phyloP scores from a whole-genome alignment of 257 asterid genomes.

The Catharanthus roseus region DNA sequence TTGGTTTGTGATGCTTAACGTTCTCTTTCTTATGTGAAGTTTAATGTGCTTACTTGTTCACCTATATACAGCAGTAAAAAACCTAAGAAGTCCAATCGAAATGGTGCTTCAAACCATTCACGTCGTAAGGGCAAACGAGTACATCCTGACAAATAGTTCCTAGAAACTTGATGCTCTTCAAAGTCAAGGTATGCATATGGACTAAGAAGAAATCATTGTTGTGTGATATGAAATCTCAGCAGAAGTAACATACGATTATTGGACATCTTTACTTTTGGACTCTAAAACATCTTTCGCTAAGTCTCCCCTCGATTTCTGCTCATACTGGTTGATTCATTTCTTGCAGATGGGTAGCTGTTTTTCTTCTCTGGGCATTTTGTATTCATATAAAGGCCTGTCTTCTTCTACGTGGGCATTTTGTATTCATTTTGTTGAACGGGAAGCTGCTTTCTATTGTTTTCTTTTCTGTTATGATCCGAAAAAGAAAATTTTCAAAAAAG shows the following conservation, averaged over 20 bases:
- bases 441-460: neutral
- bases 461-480: neutral
- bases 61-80: constrained; percentile 39
- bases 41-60: neutral
- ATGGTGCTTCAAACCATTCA: constrained; percentile 31
- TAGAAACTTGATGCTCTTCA: neutral
- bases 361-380: neutral
- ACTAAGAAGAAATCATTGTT: neutral
- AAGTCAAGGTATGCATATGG: constrained; percentile 12
- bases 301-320: neutral
- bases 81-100: constrained; percentile 25
- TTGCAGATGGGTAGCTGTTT: constrained; percentile 1
- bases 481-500: neutral
- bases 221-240: neutral
- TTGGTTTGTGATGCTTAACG: neutral
- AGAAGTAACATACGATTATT: neutral
- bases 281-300: too few species aligned
- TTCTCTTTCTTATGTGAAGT: neutral
- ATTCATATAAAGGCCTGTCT: neutral
- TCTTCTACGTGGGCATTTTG: neutral
- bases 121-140: constrained; percentile 44
- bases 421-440: constrained; percentile 1
- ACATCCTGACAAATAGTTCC: constrained; percentile 29
- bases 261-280: neutral
- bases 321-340: neutral